Percentiles rank a stretch among this genome's conserved stretches.
phyloP scores from a whole-genome alignment of 78 protist genomes.

The slime mould (Dictyostelium discoideum) region DNA sequence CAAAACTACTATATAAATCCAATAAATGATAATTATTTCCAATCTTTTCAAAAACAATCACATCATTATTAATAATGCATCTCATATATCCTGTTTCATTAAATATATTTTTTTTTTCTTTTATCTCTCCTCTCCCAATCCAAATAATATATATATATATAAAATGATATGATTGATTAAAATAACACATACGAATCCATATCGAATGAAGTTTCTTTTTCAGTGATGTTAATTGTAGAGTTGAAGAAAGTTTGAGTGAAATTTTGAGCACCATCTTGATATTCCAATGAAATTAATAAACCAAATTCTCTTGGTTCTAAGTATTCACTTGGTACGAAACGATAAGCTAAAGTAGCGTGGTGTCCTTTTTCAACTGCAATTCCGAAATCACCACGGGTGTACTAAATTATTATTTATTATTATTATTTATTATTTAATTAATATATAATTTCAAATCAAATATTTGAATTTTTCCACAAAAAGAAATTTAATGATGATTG shows the following conservation, averaged over 20 bases:
- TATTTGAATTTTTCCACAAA: too few species aligned
- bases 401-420: background rate
- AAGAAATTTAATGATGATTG: too few species aligned
- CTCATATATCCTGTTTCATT: too few species aligned
- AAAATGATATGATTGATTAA: too few species aligned
- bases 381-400: slow-evolving; percentile 72
- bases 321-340: slow-evolving; percentile 60
- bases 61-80: too few species aligned
- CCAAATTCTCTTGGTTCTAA: slow-evolving; percentile 80
- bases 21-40: too few species aligned
- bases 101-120: too few species aligned
- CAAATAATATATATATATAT: too few species aligned
- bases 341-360: slow-evolving; percentile 69
- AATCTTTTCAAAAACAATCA: too few species aligned
- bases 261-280: slow-evolving; percentile 49
- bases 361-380: slow-evolving; percentile 56
- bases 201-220: slow-evolving; percentile 57
- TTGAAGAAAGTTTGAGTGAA: slow-evolving; percentile 65
- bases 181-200: slow-evolving; percentile 41
- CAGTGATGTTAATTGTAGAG: slow-evolving; percentile 63
- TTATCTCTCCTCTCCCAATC: background rate
- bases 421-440: background rate
- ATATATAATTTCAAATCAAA: too few species aligned
- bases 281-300: slow-evolving; percentile 51
- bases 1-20: too few species aligned